Conservation (phyloP, 257 asterid genomes). For the Solanum arcanum region DNA sequence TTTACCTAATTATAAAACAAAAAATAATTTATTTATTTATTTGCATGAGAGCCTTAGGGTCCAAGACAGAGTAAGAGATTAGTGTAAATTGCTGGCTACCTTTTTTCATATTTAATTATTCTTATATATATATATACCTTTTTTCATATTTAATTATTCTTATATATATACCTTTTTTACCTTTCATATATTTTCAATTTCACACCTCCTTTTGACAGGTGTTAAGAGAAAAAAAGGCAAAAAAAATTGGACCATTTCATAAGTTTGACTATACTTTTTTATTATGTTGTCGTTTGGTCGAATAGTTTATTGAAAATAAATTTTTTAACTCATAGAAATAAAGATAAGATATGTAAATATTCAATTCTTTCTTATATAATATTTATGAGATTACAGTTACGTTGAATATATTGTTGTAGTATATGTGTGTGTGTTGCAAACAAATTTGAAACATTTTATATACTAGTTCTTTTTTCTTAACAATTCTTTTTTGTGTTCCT, state of each 20-base stretch:
- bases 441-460: neutral
- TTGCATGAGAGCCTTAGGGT: constrained; percentile 34
- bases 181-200: neutral
- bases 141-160: constrained; percentile 23
- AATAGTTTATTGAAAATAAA: neutral
- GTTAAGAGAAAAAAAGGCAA: neutral
- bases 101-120: constrained; percentile 26
- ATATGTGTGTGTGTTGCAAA: neutral
- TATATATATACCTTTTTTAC: neutral
- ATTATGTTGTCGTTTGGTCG: rapidly evolving
- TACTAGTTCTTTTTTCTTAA: neutral
- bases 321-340: no score
- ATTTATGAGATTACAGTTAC: neutral
- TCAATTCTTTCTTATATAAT: no score
- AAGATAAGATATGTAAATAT: rapidly evolving
- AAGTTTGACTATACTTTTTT: neutral
- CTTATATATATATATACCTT: constrained; percentile 6
- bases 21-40: neutral
- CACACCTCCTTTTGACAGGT: neutral
- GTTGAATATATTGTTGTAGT: no score
- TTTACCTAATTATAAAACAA: constrained; percentile 25
- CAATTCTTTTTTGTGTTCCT: neutral
- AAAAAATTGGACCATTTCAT: neutral
- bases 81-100: constrained; percentile 15
- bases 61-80: constrained; percentile 48